Percentiles rank a stretch among this genome's conserved stretches.
These are phyloP conservation scores for Cubamyces sp. DNA, from an alignment of 768 basidiomycete species.

Conservation along the genomic window DNA sequence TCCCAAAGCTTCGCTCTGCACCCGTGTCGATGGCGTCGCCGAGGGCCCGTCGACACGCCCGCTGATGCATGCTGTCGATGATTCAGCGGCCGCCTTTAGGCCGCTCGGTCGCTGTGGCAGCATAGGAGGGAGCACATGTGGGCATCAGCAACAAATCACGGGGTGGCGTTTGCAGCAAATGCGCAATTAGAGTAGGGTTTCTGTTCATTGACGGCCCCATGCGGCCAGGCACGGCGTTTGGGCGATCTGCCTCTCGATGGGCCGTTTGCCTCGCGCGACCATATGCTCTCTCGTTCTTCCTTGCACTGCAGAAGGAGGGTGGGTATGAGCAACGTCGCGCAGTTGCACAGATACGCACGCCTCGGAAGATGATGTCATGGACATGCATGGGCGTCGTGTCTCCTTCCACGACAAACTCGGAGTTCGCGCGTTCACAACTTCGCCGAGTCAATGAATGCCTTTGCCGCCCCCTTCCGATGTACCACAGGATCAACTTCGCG, in stretches of 20 bases:
- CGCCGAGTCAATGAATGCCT: no score
- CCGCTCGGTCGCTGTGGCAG: slow-evolving; percentile 4
- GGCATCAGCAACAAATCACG: background rate
- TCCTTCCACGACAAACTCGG: no score
- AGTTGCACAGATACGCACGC: background rate
- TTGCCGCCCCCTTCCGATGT: no score
- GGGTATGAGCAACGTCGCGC: background rate
- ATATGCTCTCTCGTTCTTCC: background rate
- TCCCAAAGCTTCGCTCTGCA: no score
- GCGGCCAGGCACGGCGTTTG: background rate
- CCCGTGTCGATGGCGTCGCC: no score
- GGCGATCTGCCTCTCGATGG: no score
- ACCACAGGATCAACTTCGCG: no score
- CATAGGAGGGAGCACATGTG: background rate
- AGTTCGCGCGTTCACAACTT: no score
- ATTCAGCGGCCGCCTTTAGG: background rate
- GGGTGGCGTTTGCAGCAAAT: background rate
- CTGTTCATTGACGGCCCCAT: background rate
- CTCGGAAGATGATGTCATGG: slow-evolving; percentile 1
- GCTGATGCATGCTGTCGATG: no score
- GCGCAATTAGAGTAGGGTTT: background rate
- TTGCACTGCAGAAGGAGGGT: background rate
- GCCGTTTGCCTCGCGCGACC: background rate
- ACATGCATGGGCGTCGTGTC: background rate
- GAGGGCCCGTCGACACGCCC: no score